Evolutionary conservation across 2,329 filamentous ascomycete genomes (phyloP), one percentile per base, ranked within the genome.

Genomic region (Trichoderma arundinaceum): DNA sequence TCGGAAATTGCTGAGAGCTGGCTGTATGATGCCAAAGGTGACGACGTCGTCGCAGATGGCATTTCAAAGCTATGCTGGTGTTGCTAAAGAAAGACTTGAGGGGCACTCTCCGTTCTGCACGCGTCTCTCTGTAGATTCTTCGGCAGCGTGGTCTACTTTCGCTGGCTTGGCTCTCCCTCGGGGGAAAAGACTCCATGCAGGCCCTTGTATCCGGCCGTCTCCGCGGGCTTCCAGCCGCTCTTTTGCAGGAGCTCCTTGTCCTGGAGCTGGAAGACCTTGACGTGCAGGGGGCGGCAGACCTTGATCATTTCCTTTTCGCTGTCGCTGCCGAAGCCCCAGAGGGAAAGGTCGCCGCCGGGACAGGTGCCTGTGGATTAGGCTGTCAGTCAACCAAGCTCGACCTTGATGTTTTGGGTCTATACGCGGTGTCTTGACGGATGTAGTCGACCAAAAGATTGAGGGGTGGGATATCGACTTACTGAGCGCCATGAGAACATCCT

Each of bases 271-370:
- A 87, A 94, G 0, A 95, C 88, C 70, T 93, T 87, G 0, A 94
- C 89, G 54, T 87, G 88, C 6, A 95, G 83, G 1, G 91, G 90
- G 7, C 91, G 84, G 76, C 90, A 92, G 68, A 87, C 90, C 66
- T 86, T 86, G 70, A 84, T 76, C 85, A 92, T 92, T 61, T 88
- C 88, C 72, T 88, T 84, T 69, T 87, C 86, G 76, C 86, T 89
- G 53, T 84, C 85, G 49, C 83, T 86, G 12, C 89, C 88, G 82
- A 92, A 95, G 0, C 90, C 91, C 91, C 91, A 94, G n/a, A 86
- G 82, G 1, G 90, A 92, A 54, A 95, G 78, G 74, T 95, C 92
- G 0, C 92, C 92, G 1, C 92, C 92, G 0, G 92, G 92, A 73
- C 92, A 95, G 0, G 92, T 91, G 67, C 82, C 81, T 84, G 8